A percentile compares a stretch with the other conserved stretches of the same genome.
Evolutionary conservation across 2,329 filamentous ascomycete genomes (phyloP).

Genomic region (Magnaporthiopsis poae): DNA sequence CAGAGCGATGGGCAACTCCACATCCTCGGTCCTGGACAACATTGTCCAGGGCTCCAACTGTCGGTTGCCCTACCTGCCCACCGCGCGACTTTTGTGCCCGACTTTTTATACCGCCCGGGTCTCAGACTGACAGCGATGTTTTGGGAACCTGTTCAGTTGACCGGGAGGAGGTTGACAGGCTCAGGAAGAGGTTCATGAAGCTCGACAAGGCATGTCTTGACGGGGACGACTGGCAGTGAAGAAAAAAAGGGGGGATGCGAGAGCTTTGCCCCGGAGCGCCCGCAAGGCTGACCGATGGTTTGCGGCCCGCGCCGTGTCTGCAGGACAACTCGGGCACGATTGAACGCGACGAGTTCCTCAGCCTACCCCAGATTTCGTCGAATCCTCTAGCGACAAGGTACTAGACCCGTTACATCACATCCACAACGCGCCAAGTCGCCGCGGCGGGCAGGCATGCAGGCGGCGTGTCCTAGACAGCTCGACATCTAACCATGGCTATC

Average conservation of each 20-base stretch:
- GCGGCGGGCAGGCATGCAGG: no score
- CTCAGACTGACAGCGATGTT: neutral
- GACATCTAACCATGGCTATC: neutral
- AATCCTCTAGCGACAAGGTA: slow-evolving; percentile 94
- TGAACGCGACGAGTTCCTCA: slow-evolving; percentile 95
- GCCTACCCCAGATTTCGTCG: slow-evolving; percentile 90
- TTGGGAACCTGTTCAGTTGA: slow-evolving; percentile 54
- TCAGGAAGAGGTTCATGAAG: slow-evolving; percentile 98
- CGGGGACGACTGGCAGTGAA: slow-evolving; percentile 1
- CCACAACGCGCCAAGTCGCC: no score
- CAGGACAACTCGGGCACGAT: slow-evolving; percentile 97
- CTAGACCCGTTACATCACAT: neutral
- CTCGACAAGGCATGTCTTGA: slow-evolving; percentile 69
- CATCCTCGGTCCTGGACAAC: slow-evolving; percentile 74
- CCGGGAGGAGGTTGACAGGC: slow-evolving; percentile 87
- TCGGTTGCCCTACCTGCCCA: slow-evolving; percentile 28
- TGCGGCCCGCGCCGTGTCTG: neutral
- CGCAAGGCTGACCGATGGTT: slow-evolving; percentile 1
- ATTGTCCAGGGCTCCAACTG: slow-evolving; percentile 96
- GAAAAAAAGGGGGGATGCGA: neutral
- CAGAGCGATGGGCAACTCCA: slow-evolving; percentile 54
- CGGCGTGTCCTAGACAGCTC: neutral
- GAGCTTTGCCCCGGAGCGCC: neutral
- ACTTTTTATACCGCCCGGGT: neutral
- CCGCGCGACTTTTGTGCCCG: neutral